Conservation (phyloP, 1,139 yeast species). For the Nadsonia starkeyi-henricii region DNA sequence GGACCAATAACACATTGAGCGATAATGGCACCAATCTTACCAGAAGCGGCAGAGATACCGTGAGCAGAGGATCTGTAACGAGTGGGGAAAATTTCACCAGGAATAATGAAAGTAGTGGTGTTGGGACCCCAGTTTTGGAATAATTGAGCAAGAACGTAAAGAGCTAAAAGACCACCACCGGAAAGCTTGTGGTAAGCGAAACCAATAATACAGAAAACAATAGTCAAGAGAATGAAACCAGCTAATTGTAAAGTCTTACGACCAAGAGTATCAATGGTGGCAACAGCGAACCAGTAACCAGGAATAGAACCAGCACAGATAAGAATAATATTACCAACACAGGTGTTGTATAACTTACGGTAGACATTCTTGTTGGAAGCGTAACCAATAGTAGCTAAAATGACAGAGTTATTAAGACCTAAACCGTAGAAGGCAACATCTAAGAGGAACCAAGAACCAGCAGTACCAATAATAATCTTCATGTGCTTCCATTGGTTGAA, state of each 20-base stretch:
- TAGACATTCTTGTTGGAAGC: constrained; percentile 58
- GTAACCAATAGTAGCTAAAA: constrained; percentile 75
- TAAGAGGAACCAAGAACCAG: constrained; percentile 91
- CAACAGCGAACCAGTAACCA: constrained; percentile 50
- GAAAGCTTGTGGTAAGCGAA: constrained; percentile 42
- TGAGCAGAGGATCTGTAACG: constrained; percentile 97
- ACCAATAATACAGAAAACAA: constrained; percentile 46
- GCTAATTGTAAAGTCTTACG: constrained; percentile 47
- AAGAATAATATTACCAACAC: constrained; percentile 60
- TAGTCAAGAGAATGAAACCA: constrained; percentile 46
- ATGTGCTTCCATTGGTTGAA: constrained; percentile 81
- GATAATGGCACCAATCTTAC: constrained; percentile 93
- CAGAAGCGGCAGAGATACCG: constrained; percentile 91
- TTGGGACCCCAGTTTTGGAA: constrained; percentile 76
- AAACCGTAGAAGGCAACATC: constrained; percentile 92
- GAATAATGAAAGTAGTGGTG: constrained; percentile 86
- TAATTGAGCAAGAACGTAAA: constrained; percentile 50
- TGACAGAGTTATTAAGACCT: constrained; percentile 69
- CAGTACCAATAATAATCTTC: constrained; percentile 88
- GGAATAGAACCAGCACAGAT: constrained; percentile 52
- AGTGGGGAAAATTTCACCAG: constrained; percentile 96
- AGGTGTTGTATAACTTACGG: constrained; percentile 45
- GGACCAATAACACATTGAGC: constrained; percentile 59
- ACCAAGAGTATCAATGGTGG: constrained; percentile 46
- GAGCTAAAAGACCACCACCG: constrained; percentile 40